A percentile compares a stretch with the other conserved stretches of the same genome.
Conservation (phyloP, 129 eudicot genomes). For the Lactuca sativa region DNA sequence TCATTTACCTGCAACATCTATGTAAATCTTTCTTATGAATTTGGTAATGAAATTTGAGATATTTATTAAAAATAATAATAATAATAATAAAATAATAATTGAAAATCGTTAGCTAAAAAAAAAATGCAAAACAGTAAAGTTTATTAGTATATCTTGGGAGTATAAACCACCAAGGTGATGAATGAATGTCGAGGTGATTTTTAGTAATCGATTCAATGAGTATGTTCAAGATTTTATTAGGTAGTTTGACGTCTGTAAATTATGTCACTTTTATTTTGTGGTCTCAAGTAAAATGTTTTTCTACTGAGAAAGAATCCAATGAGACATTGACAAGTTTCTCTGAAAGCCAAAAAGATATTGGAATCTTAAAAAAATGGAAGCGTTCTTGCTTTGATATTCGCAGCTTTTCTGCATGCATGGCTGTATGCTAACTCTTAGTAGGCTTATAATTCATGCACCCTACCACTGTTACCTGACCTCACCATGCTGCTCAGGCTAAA, state of each 20-base stretch:
- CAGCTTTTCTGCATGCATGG: conserved; percentile 1
- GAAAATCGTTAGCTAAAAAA: no score
- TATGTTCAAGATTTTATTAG: neutral
- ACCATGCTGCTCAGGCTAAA: no score
- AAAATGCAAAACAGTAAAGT: no score
- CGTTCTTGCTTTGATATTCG: neutral
- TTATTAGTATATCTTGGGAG: no score
- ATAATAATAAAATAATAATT: no score
- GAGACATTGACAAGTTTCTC: neutral
- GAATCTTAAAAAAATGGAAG: neutral
- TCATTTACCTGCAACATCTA: no score
- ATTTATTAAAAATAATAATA: no score
- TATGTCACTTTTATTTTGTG: no score
- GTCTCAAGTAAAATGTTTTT: neutral
- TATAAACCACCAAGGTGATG: no score
- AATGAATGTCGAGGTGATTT: neutral
- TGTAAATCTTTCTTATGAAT: no score
- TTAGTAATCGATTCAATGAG: neutral
- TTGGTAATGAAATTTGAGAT: no score
- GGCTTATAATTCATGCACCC: neutral
- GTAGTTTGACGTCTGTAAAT: no score
- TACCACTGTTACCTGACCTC: neutral
- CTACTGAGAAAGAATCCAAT: neutral
- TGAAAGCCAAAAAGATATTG: neutral
- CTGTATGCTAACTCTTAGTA: neutral